Base-by-base conservation (phyloP, 2,329 filamentous ascomycete species). In the Fusarium dimerum region DNA sequence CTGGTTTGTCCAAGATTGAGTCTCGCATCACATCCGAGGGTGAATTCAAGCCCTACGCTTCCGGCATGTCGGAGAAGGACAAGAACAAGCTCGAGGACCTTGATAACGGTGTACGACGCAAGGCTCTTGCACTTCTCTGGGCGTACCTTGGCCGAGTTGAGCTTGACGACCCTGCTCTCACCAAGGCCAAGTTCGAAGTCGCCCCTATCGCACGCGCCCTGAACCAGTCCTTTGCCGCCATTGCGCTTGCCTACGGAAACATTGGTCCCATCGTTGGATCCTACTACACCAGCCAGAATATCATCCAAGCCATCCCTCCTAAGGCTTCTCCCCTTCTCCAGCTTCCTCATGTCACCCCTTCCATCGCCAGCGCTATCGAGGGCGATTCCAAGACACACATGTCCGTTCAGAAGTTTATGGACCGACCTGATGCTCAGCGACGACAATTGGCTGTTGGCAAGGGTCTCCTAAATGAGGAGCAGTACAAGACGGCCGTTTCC, bases 91-190 rank as follows among this genome's bases (percentile, higher is more conserved):
- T 99, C 8, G 85, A 90, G 67, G 85, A 92, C 60, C 74, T 96
- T 53, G 94, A 97, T 45, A 88, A 88, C 60, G 86, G 87, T 39
- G 81, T 85, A 20, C 87, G 90, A 61, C 83, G 94, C 66, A 97
- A 97, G 79, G 87, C 91, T 8, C 79, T 97, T 42, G 90, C 88
- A 46, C 80, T 99, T 51, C 79, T 99, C 15, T 99, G 95, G 94
- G 92, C 94, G 40, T 97, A 99, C 70, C 83, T 97, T 44, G 90
- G 90, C 55, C 89, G 94, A 43, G 79, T 96, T 50, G 90, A 96
- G 65, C 82, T 99, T 20, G 87, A 89, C 41, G 92, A 96, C 66
- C 72, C 82, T 48, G 79, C 81, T 32, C 79, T 97, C 48, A 88
- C 96, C 66, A 86, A 86, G 69, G 86, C 92, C 71, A 99, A 97